Evolutionary conservation across 306 rosid genomes (phyloP), one percentile per base, ranked within the genome.

Genomic region (Urtica urens): DNA sequence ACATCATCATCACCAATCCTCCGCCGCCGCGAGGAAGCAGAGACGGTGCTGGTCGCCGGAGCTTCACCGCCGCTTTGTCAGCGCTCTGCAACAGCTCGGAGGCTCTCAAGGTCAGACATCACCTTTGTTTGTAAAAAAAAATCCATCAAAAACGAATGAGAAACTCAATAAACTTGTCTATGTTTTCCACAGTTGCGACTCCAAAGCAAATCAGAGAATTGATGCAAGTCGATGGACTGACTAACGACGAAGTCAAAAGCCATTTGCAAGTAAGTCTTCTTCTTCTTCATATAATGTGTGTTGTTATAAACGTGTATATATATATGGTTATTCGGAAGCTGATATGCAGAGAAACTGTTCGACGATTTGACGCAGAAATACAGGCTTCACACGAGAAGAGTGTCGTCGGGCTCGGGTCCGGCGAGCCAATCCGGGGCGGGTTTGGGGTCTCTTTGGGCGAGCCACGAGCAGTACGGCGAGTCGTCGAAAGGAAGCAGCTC

Each of bases 31-130:
- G 42, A 60, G 96, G 70, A 92, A 92, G 54, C 99, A 79, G 76
- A 79, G 99, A 64, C 69, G 99, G 43, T 85, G 99, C 72, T 92
- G 99, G 99, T 92, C 99, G 0, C 96, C 94, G 0, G 99, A 92
- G 59, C 64, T 92, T 79, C 99, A 92, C 46, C 57, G 94, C 23
- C 55, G 87, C 49, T 92, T 92, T 33, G 83, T 82, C 37, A 82
- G 59, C 69, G 92, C 99, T 14, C 68, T 92, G 81, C 93, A 85
- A 67, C 87, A 85, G 69, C 94, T 92, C 7, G 99, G 99, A 45
- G 99, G 99, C 50, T 72, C 94, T 65, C 99, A 85, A 73, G 99
- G 99, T 92, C 38, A 62, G 83, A 54, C 23, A 44, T 49, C 33
- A 39, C 51, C 54, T 18, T 68, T 42, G n/a, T 56, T 71, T n/a